Percentiles rank a stretch among this genome's conserved stretches.
Conservation (phyloP, 2,329 filamentous ascomycete species). For the Fusarium tupiense region DNA sequence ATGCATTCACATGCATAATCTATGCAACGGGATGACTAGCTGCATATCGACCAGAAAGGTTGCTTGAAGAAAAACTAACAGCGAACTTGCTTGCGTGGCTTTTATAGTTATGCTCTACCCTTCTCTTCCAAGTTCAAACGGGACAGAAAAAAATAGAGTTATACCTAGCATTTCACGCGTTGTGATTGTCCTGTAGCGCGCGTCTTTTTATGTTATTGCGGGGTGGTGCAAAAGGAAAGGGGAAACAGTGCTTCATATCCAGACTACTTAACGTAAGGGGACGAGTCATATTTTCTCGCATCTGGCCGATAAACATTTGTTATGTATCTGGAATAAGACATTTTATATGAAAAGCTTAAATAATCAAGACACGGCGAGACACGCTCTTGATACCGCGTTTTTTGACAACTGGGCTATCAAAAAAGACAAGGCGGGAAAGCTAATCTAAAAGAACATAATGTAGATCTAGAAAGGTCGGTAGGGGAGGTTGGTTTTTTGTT, state of each 20-base stretch:
- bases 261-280: slow-evolving; percentile 22
- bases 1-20: slow-evolving; percentile 22
- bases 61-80: not conserved
- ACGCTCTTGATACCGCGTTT: slow-evolving; percentile 19
- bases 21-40: slow-evolving; percentile 25
- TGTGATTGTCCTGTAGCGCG: slow-evolving; percentile 24
- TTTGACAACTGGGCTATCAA: slow-evolving; percentile 1
- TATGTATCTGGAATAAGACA: slow-evolving; percentile 15
- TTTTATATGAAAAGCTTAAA: slow-evolving; percentile 21
- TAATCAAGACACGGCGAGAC: slow-evolving; percentile 21
- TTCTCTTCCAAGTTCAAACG: not conserved
- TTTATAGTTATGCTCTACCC: not conserved
- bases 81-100: not conserved
- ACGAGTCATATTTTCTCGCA: slow-evolving; percentile 26
- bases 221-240: slow-evolving; percentile 31
- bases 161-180: slow-evolving; percentile 27
- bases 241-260: slow-evolving; percentile 18
- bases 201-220: slow-evolving; percentile 36
- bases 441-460: slow-evolving; percentile 12
- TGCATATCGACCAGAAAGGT: slow-evolving; percentile 3
- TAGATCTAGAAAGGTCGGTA: slow-evolving; percentile 24
- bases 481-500: slow-evolving; percentile 26
- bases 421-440: slow-evolving; percentile 30
- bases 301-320: slow-evolving; percentile 8
- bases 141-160: slow-evolving; percentile 11